Evolutionary conservation across 805 yeast species (phyloP).

Genomic region (Saccharomycopsis fibuligera): DNA sequence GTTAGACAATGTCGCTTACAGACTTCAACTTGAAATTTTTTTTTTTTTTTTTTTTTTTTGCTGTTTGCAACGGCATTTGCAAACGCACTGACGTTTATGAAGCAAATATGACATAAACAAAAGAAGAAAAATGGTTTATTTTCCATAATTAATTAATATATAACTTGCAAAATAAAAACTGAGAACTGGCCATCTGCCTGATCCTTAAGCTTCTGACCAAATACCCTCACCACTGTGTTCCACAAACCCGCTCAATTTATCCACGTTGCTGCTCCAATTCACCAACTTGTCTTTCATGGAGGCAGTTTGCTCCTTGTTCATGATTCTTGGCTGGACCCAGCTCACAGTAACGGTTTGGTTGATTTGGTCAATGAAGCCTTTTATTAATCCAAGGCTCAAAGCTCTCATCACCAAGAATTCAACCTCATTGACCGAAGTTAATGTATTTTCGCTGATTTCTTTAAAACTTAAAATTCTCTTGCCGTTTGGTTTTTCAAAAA

Average conservation of each 20-base stretch:
- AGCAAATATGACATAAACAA: not conserved
- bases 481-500: slow-evolving; percentile 69
- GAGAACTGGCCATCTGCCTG: not conserved
- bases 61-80: no score
- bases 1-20: no score
- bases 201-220: slow-evolving; percentile 43
- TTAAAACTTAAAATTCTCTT: slow-evolving; percentile 67
- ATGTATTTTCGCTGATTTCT: slow-evolving; percentile 68
- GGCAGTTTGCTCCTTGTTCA: slow-evolving; percentile 73
- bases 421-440: slow-evolving; percentile 56
- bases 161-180: no score
- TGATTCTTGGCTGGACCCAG: slow-evolving; percentile 95
- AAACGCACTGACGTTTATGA: not conserved
- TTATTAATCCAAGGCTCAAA: slow-evolving; percentile 71
- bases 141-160: no score
- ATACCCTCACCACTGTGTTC: slow-evolving; percentile 54
- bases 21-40: no score
- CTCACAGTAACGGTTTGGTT: slow-evolving; percentile 68
- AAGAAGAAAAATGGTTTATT: not conserved
- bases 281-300: slow-evolving; percentile 67
- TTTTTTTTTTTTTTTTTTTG: no score
- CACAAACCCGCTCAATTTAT: slow-evolving; percentile 55
- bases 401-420: slow-evolving; percentile 92
- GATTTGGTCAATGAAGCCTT: slow-evolving; percentile 90
- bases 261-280: slow-evolving; percentile 75